phyloP scores from a whole-genome alignment of 1,284 basidiomycete genomes.

The Fomitopsis pinicola region DNA sequence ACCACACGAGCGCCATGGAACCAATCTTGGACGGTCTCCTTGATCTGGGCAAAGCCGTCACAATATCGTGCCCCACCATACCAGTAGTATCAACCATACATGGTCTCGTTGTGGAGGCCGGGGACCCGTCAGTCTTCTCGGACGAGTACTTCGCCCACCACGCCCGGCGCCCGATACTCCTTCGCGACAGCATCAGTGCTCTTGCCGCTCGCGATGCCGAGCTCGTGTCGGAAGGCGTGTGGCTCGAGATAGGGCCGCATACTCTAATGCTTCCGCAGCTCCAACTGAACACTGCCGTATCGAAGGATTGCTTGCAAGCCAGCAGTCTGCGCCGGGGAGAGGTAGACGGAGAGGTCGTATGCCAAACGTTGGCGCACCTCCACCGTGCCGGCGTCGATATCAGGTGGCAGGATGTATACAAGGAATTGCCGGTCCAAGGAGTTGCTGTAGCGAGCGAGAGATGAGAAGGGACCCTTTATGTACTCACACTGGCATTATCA shows the following conservation, averaged over 20 bases:
- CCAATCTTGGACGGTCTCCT: slow-evolving; percentile 47
- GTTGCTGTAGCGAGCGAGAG: too few relatives aligned
- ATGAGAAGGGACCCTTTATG: too few relatives aligned
- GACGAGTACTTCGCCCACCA: slow-evolving; percentile 57
- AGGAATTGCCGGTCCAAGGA: too few relatives aligned
- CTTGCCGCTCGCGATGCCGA: slow-evolving; percentile 28
- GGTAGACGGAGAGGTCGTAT: neutral
- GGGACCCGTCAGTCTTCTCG: slow-evolving; percentile 45
- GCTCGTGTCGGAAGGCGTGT: slow-evolving; percentile 34
- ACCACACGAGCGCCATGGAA: slow-evolving; percentile 60
- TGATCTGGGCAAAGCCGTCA: slow-evolving; percentile 32
- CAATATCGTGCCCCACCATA: slow-evolving; percentile 42
- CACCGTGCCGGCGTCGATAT: neutral
- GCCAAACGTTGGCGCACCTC: neutral
- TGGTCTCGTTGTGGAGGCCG: slow-evolving; percentile 48
- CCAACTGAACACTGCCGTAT: neutral
- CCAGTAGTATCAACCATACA: slow-evolving; percentile 57
- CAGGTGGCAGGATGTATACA: too few relatives aligned
- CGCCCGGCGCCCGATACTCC: slow-evolving; percentile 55
- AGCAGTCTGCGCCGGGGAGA: neutral
- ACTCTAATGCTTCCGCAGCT: slow-evolving; percentile 54
- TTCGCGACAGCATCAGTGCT: slow-evolving; percentile 43
- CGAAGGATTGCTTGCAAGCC: neutral
- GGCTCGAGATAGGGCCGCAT: slow-evolving; percentile 68
- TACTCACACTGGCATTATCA: too few relatives aligned